These are phyloP conservation scores for Heterobasidion irregulare DNA, from an alignment of 1,284 basidiomycete species.

Conservation along the genomic window DNA sequence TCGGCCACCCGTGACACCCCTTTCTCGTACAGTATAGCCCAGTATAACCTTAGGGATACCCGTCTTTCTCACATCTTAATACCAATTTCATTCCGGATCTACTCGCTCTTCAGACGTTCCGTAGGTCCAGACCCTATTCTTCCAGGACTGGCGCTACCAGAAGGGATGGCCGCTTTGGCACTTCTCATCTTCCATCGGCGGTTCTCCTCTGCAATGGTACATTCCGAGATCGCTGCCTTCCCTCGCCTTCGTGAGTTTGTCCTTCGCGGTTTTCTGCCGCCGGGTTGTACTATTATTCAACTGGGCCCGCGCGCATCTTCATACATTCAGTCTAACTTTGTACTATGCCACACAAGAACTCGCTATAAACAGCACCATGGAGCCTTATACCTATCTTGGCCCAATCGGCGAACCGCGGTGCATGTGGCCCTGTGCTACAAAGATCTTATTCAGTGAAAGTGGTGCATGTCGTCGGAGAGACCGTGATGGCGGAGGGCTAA, in stretches of 20 bases:
- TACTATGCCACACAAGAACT: not conserved
- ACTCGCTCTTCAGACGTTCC: too few species aligned
- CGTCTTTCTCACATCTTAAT: not conserved
- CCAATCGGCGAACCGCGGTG: not conserved
- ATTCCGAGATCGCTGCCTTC: not conserved
- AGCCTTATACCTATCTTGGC: not conserved
- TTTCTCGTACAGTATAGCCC: not conserved
- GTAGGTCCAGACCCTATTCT: too few species aligned
- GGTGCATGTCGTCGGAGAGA: too few species aligned
- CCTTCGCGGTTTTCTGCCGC: not conserved
- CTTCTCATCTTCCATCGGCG: not conserved
- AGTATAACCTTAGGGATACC: not conserved
- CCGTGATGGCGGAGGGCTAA: not conserved
- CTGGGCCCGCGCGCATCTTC: too few species aligned
- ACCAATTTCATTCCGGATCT: too few species aligned
- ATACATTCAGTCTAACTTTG: too few species aligned
- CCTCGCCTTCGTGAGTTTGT: not conserved
- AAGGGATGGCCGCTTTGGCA: not conserved
- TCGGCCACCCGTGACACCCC: slow-evolving; percentile 9
- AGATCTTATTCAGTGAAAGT: too few species aligned
- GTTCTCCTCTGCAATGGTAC: not conserved
- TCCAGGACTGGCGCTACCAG: not conserved
- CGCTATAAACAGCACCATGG: not conserved
- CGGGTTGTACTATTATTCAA: too few species aligned
- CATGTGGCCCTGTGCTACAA: too few species aligned